Base-by-base conservation (phyloP, 495 filamentous ascomycete genomes). In the Aspergillus sclerotioniger region DNA sequence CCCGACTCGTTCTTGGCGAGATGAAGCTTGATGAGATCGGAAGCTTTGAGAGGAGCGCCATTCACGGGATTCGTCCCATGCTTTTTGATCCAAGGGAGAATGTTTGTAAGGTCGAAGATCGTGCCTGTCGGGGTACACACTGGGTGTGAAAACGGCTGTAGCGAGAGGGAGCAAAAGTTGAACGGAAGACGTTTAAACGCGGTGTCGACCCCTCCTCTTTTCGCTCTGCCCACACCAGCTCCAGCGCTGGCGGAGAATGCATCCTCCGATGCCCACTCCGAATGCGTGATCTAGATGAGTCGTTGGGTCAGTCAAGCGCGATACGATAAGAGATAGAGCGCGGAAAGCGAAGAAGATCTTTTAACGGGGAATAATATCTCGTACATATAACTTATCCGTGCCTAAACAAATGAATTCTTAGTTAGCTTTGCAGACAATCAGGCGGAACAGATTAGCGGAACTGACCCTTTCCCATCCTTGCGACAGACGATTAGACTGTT, bases 121-220 rank as follows among this genome's bases (percentile, higher is more conserved):
- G 84, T 89, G 25, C 91, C 91, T 33, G 87, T 76, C 6, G 80
- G 59, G 7, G 90, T 94, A 73, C 91, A 95, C 45, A 95, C 91
- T 0, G 91, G 91, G 57, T 90, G 87, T 69, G 85, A 79, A 76
- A 91, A 96, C 1, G 94, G 94, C 67, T 98, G 94, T 16, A 98
- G 86, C 25, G 89, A 93, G 37, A 96, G 86, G 59, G 94, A 91
- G 82, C 94, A 98, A 77, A 93, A 98, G 80, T 96, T 97, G 84
- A 96, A 98, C 37, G 94, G 94, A 3, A 98, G 83, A 21, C 91
- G 89, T 67, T 87, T 88, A 79, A 98, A 99, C 31, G 82, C 79
- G 17, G 81, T 82, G 50, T 83, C 82, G 35, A 71, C 77, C 33
- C 80, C 81, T 15, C 81, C 80, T n/a, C 67, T 71, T 54, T 65